Evolutionary conservation across 306 rosid genomes (phyloP).

Genomic region (Dalbergia cochinchinensis): DNA sequence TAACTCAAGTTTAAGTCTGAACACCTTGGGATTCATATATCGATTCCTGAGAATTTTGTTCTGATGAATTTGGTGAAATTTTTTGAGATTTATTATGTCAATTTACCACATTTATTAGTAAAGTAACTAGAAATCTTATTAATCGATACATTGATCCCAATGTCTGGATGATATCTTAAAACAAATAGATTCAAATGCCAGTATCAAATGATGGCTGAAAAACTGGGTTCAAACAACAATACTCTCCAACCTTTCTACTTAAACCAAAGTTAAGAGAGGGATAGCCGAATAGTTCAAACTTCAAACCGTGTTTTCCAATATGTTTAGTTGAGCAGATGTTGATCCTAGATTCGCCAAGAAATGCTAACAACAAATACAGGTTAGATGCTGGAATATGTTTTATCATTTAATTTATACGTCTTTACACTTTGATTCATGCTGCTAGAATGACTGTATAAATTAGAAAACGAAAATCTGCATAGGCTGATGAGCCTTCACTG

Average conservation of each 20-base stretch:
- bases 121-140: too few species aligned
- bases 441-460: neutral
- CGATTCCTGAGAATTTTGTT: neutral
- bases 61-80: neutral
- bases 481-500: neutral
- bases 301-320: too few species aligned
- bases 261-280: too few species aligned
- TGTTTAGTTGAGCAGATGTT: neutral
- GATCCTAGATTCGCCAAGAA: constrained; percentile 20
- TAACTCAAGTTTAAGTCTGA: neutral
- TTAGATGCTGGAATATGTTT: neutral
- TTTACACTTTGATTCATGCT: neutral
- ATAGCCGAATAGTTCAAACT: too few species aligned
- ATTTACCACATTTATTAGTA: neutral
- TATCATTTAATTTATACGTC: neutral
- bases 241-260: too few species aligned
- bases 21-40: neutral
- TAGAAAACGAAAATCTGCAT: neutral
- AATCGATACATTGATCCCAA: neutral
- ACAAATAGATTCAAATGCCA: too few species aligned
- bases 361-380: neutral
- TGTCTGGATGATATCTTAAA: too few species aligned
- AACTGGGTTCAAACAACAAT: too few species aligned
- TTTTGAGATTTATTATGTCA: neutral
- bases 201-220: too few species aligned